Base-by-base conservation (phyloP, 768 basidiomycete species). In the Trichaptum fuscoviolaceum region DNA sequence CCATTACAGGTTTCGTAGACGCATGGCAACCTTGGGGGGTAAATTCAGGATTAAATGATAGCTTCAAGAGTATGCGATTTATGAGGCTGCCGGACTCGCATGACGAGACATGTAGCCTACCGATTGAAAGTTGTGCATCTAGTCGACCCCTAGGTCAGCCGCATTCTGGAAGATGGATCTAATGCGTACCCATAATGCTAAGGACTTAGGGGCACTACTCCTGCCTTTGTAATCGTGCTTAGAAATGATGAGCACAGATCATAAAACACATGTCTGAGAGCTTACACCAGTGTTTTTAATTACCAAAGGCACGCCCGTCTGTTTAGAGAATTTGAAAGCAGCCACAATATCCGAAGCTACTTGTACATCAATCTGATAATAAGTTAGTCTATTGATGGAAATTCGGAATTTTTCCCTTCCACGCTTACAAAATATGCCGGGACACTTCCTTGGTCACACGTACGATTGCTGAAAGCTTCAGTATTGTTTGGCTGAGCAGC, bases 181-280 rank as follows among this genome's bases (percentile, higher is more conserved):
- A 67, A 65, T 63, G 63, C 68, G 63, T 71, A 84, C 82, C 83
- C 83, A 84, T 25, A 84, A 70, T 62, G 76, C 79, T 8, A 83
- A 70, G 30, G 83, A 79, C 8, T 76, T 73, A 10, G 77, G 80
- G 9, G 78, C 81, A 64, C 80, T 82, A 67, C 83, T 84, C 18
- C 83, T 75, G 18, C 82, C 83, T 66, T 77, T 80, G 70, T 82
- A 83, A 67, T 84, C 83, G 66, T 84, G 83, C 83, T 84, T 58
- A 30, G 26, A n/a, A 15, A 24, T 3, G 12, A 27, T 36, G 9
- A 24, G 12, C 42, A 57, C 8, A 59, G 1, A 30, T 26, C 12
- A 1, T 52, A 52, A 12, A 52, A 52, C 5, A 52, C 42, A 15
- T 12, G 20, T 12, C 42, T 20, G 20, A 52, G 15, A 9, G 64